Evolutionary conservation across 768 basidiomycete genomes (phyloP).

Genomic region (Termitomyces sp.): DNA sequence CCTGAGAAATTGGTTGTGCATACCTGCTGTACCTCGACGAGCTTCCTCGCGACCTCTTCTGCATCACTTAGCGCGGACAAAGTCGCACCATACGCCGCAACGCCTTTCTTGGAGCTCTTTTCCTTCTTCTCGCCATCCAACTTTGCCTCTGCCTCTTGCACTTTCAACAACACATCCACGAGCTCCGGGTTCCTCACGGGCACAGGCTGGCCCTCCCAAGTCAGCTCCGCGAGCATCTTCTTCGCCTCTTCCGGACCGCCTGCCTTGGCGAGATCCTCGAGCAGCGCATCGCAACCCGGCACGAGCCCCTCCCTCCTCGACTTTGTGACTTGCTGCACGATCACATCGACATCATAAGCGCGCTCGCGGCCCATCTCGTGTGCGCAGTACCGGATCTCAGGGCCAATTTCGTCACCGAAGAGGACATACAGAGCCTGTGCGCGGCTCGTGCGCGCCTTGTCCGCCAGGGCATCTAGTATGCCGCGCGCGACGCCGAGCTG

Average conservation of each 20-base stretch:
- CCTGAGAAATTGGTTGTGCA: background rate
- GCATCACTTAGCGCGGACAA: conserved; percentile 85
- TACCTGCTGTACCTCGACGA: conserved; percentile 84
- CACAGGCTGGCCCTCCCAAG: conserved; percentile 80
- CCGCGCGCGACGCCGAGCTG: conserved; percentile 75
- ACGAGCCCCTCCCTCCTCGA: conserved; percentile 56
- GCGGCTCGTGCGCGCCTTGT: conserved; percentile 58
- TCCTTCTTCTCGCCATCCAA: conserved; percentile 33
- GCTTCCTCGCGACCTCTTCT: conserved; percentile 74
- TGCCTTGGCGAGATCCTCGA: conserved; percentile 45
- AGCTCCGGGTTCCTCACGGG: conserved; percentile 89
- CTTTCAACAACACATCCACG: conserved; percentile 78
- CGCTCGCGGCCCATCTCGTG: conserved; percentile 77
- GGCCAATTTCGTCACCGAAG: conserved; percentile 82
- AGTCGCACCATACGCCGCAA: conserved; percentile 85
- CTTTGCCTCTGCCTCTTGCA: conserved; percentile 70
- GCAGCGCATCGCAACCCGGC: conserved; percentile 51
- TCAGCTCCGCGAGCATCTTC: conserved; percentile 52
- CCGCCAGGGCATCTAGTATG: conserved; percentile 64
- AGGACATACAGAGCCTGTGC: conserved; percentile 85
- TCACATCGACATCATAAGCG: conserved; percentile 77
- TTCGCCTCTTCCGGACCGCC: conserved; percentile 31
- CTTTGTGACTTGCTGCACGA: conserved; percentile 58
- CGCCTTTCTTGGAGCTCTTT: conserved; percentile 58
- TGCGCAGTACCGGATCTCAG: conserved; percentile 88